Base-by-base conservation (phyloP, 495 filamentous ascomycete genomes). In the Tetracladium marchalianum region DNA sequence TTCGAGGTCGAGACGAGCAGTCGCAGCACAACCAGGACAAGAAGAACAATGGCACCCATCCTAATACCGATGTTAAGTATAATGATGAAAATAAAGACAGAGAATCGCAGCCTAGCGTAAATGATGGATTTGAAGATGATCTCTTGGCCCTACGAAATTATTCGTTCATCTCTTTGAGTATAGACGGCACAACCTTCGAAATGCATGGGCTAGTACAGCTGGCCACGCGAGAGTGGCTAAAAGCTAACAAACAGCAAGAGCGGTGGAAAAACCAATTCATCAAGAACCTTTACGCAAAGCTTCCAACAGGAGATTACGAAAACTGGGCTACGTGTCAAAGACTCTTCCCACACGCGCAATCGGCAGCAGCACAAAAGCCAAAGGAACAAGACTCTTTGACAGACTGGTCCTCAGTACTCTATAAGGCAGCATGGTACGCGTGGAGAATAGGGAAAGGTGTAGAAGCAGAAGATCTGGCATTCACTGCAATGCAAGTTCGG, bases 121-220 rank as follows among this genome's bases (percentile, higher is more conserved):
- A 41, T n/a, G 35, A 46, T 46, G 52, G 38, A n/a, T 72, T 73
- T 53, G 65, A 72, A 45, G 60, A 67, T 5, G 66, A 74, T 55
- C 31, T 76, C 8, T 33, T 40, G 15, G 62, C 54, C n/a, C 55
- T 76, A 24, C 44, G 57, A 49, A 56, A 64, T 41, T 72, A 64
- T 54, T 66, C 58, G 35, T 66, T 74, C n/a, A 60, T 75, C 45
- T 51, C 55, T 12, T 11, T 51, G 11, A 50, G 39, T 31, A 40
- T 41, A n/a, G 22, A 19, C 2, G 47, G 46, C 6, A 43, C 49
- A 35, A 57, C 38, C 0, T 74, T 70, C 45, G 58, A 66, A 47
- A 77, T 75, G 62, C 65, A 76, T 56, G 33, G 44, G 39, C 60
- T 77, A 0, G 70, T 76, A 13, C 66, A 75, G 53, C 46, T 73